phyloP scores from a whole-genome alignment of 305 asterid genomes.

The Rubia balearica region DNA sequence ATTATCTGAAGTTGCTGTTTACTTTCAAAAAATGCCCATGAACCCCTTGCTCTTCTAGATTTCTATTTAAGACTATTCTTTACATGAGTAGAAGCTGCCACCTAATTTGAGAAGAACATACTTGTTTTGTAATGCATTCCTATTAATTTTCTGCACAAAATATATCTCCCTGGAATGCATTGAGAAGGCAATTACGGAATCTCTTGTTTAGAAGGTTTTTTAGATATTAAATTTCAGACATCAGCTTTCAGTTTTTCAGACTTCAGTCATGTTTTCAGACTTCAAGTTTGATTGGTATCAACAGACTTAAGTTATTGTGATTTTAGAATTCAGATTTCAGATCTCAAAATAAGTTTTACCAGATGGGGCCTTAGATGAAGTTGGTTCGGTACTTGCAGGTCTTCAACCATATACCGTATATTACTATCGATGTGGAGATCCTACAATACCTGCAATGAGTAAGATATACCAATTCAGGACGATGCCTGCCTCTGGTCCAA shows the following conservation, averaged over 20 bases:
- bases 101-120: background rate
- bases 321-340: background rate
- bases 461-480: conserved; percentile 59
- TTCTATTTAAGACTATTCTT: background rate
- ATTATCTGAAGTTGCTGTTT: background rate
- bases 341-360: background rate
- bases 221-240: background rate
- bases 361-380: background rate
- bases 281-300: background rate
- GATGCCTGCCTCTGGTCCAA: conserved; percentile 61
- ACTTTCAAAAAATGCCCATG: too few relatives aligned
- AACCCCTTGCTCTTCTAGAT: too few relatives aligned
- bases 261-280: background rate
- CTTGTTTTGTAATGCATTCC: background rate
- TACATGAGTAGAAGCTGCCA: background rate
- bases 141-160: background rate
- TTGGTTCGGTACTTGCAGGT: conserved; percentile 33
- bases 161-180: background rate
- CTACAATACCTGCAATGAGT: conserved; percentile 66
- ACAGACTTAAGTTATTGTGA: background rate
- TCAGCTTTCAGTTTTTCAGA: background rate
- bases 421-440: conserved; percentile 84
- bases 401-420: conserved; percentile 53
- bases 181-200: background rate
- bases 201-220: background rate